Evolutionary conservation across 495 filamentous ascomycete genomes (phyloP), one percentile per base, ranked within the genome.

Genomic region (Trichocladium uniseriatum): DNA sequence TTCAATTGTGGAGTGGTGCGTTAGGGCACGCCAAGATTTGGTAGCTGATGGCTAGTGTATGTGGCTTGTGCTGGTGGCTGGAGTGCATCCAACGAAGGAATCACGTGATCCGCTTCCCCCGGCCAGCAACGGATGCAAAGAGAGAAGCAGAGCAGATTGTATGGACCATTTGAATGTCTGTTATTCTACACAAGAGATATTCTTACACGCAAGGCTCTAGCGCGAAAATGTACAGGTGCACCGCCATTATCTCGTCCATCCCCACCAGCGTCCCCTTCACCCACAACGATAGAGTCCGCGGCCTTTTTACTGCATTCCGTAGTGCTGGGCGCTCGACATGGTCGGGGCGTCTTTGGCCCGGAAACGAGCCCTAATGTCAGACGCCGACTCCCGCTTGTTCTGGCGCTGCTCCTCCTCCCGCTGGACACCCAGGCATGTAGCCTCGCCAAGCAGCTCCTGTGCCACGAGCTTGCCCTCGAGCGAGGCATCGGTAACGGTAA

Each of bases 401-500:
- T 35, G 28, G 19, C 7, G 35, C 38, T 31, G 15, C 38, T 38
- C 40, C 31, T 46, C 49, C 27, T 48, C 22, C 24, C 43, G 35
- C 24, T 58, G 19, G 1, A 56, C 59, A 48, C 63, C 64, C 27
- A 70, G 38, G 22, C 39, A 55, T 10, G 44, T 51, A 0, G 37
- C 57, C 35, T 69, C 55, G 18, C 72, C 72, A 2, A 66, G 52
- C 46, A 67, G 27, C 48, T 76, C 74, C 61, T 68, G 62, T 31
- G 80, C 74, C 0, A 86, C 73, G 14, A 75, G 63, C 48, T 73
- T 67, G 9, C 72, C 62, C 38, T 69, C 67, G 14, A 55, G 22
- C 28, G 69, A 64, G 1, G 78, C 69, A 14, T 73, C 69, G 28
- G 59, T 57, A 13, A 79, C 70, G 3, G 57, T 54, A 48, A 89